These are phyloP conservation scores for Xylariaceae sp. DNA, from an alignment of 2,329 filamentous ascomycete species.

Conservation along the genomic window DNA sequence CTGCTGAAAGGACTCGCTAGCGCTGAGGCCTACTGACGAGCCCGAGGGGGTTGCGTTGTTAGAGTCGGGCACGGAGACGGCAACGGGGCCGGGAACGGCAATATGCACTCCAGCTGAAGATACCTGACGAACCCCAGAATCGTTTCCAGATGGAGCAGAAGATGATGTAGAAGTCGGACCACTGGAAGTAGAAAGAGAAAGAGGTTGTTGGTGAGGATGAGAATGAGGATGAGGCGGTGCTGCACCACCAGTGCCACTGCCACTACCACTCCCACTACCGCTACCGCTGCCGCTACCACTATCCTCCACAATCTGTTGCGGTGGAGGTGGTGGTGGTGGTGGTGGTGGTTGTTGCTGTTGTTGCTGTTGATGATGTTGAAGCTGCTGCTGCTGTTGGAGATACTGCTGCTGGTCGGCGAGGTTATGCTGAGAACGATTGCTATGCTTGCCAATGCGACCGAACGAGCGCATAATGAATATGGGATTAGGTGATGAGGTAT, in stretches of 20 bases:
- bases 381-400: constrained; percentile 32
- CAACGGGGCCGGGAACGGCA: constrained; percentile 7
- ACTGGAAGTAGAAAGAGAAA: constrained; percentile 17
- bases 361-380: constrained; percentile 32
- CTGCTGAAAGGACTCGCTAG: constrained; percentile 51
- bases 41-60: constrained; percentile 46
- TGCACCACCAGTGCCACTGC: constrained; percentile 27
- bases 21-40: constrained; percentile 51
- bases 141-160: constrained; percentile 20
- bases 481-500: no score
- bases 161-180: constrained; percentile 14
- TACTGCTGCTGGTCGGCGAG: constrained; percentile 49
- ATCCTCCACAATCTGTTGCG: constrained; percentile 33
- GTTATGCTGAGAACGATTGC: constrained; percentile 52
- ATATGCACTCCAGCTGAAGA: constrained; percentile 27
- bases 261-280: constrained; percentile 26
- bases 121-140: constrained; percentile 29
- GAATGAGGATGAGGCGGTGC: constrained; percentile 34
- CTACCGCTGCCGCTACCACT: constrained; percentile 39
- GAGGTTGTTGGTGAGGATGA: no score
- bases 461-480: constrained; percentile 59
- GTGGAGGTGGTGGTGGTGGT: constrained; percentile 20
- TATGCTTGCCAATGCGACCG: constrained; percentile 56
- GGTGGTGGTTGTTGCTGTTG: constrained; percentile 22
- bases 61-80: constrained; percentile 18